Percentiles rank a stretch among this genome's conserved stretches.
Evolutionary conservation across 768 basidiomycete species (phyloP).

Genomic region (Tricholoma bakamatsutake): DNA sequence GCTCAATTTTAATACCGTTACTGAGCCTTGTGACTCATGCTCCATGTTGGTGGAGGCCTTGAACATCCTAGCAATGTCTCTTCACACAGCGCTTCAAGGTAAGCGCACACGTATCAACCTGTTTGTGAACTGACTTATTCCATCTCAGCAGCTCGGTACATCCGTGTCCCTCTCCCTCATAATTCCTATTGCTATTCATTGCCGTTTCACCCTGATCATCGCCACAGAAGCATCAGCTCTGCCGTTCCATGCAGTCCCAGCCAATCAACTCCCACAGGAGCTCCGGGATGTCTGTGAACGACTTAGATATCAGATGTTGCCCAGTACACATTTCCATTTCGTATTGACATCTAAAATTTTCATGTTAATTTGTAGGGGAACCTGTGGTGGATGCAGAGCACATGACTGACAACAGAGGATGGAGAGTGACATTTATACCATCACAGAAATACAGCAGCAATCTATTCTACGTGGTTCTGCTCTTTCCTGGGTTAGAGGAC

Average conservation of each 20-base stretch:
- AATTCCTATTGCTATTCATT: background rate
- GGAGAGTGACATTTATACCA: conserved; percentile 1
- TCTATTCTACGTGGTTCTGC: background rate
- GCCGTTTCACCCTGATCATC: background rate
- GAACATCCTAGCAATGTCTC: background rate
- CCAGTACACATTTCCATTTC: too few relatives aligned
- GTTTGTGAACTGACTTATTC: background rate
- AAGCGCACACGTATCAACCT: background rate
- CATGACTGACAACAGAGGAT: too few relatives aligned
- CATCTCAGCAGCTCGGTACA: background rate
- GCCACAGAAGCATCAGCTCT: background rate
- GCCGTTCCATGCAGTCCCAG: background rate
- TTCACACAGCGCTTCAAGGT: background rate
- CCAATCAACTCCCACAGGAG: background rate
- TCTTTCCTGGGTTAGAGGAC: background rate
- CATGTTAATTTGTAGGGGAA: too few relatives aligned
- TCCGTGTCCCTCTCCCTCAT: background rate
- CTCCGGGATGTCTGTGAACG: background rate
- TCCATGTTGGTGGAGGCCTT: background rate
- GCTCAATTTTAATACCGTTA: background rate
- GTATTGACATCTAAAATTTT: too few relatives aligned
- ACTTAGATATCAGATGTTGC: background rate
- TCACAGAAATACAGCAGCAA: background rate
- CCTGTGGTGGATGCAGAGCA: too few relatives aligned
- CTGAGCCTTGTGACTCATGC: background rate